phyloP scores from a whole-genome alignment of 2,329 filamentous ascomycete genomes.

The Neonectria neomacrospora region DNA sequence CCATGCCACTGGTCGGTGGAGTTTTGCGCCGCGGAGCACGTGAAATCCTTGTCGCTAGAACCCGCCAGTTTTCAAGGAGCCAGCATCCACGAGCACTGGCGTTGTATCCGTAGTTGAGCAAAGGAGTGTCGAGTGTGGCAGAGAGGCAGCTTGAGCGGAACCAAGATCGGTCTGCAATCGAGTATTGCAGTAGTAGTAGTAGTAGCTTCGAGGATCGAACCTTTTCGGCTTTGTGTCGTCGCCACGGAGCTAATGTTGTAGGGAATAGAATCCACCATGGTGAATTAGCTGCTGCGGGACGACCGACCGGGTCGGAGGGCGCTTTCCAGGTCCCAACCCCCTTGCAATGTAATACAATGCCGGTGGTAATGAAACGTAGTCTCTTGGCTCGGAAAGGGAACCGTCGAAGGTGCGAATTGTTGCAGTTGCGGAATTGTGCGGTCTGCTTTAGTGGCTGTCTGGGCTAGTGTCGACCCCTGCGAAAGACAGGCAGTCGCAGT shows the following conservation, averaged over 20 bases:
- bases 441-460: neutral
- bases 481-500: no score
- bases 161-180: neutral
- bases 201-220: neutral
- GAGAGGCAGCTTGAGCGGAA: neutral
- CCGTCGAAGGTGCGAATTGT: neutral
- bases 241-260: neutral
- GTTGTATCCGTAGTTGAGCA: neutral
- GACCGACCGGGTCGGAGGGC: no score
- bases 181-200: neutral
- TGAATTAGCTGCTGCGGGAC: no score
- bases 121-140: neutral
- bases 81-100: neutral
- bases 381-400: neutral
- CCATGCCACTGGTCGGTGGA: neutral
- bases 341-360: neutral
- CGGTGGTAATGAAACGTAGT: neutral
- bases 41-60: neutral
- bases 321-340: no score
- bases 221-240: neutral
- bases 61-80: neutral
- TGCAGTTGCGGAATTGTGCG: neutral
- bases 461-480: neutral
- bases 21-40: neutral
- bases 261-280: no score